These are phyloP conservation scores for Daldinia caldariorum DNA, from an alignment of 495 filamentous ascomycete genomes.

Conservation along the genomic window DNA sequence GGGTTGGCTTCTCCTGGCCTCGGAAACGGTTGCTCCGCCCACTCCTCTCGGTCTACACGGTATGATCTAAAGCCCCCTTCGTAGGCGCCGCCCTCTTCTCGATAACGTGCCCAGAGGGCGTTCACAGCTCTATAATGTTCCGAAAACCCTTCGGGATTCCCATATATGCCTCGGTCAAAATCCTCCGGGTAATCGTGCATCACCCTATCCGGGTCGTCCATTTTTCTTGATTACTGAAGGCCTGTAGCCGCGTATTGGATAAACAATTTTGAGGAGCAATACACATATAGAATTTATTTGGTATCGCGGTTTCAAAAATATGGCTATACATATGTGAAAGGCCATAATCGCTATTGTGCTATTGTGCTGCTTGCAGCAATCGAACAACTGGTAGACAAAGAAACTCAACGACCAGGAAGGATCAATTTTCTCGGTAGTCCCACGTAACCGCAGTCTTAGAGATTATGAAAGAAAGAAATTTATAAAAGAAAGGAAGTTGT, in stretches of 20 bases:
- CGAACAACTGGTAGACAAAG: neutral
- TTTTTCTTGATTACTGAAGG: neutral
- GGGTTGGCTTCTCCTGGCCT: neutral
- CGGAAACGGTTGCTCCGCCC: neutral
- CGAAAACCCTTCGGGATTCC: neutral
- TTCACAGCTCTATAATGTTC: neutral
- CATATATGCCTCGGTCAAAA: neutral
- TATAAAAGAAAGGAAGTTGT: no score
- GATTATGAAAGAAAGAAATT: neutral
- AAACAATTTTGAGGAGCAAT: neutral
- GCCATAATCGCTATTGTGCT: neutral
- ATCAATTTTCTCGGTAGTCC: neutral
- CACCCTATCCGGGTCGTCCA: neutral
- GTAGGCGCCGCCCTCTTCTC: neutral
- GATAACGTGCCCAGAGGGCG: neutral
- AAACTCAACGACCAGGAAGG: no score
- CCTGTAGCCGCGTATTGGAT: neutral
- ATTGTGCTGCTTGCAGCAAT: slow-evolving; percentile 4
- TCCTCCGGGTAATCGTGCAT: neutral
- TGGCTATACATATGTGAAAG: neutral
- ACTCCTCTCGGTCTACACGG: neutral
- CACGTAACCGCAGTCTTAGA: neutral
- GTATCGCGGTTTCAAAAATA: neutral
- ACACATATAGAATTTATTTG: no score
- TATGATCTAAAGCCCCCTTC: neutral